Evolutionary conservation across 768 basidiomycete species (phyloP).

Genomic region (Pholiota conissans): DNA sequence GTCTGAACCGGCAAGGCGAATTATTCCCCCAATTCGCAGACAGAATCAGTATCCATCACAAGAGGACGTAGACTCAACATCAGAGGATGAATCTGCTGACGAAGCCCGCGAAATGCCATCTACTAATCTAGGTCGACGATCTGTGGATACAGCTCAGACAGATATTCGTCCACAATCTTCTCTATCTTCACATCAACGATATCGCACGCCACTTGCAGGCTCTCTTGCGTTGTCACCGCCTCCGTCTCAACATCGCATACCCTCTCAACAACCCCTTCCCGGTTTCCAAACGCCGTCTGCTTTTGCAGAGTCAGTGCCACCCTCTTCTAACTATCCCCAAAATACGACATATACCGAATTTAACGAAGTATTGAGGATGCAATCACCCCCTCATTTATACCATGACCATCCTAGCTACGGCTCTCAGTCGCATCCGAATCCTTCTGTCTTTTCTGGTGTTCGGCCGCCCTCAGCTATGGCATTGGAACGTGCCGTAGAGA

Average conservation of each 20-base stretch:
- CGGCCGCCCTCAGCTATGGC: constrained; percentile 50
- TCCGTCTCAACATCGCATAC: constrained; percentile 43
- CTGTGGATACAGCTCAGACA: constrained; percentile 23
- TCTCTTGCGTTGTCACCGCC: constrained; percentile 61
- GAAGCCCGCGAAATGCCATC: constrained; percentile 38
- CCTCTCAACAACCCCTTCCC: constrained; percentile 71
- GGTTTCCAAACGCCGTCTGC: constrained; percentile 73
- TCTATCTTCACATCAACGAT: constrained; percentile 68
- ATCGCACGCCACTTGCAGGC: constrained; percentile 74
- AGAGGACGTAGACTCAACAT: constrained; percentile 35
- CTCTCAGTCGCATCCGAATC: constrained; percentile 30
- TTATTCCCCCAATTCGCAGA: constrained; percentile 4
- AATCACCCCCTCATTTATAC: constrained; percentile 38
- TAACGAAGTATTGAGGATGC: constrained; percentile 38
- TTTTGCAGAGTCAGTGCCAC: constrained; percentile 50
- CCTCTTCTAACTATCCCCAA: constrained; percentile 38
- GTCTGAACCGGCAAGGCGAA: constrained; percentile 41
- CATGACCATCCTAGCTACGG: constrained; percentile 36
- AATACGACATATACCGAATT: constrained; percentile 37
- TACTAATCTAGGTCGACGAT: constrained; percentile 23
- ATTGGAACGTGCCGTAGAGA: constrained; percentile 78
- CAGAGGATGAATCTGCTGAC: constrained; percentile 52
- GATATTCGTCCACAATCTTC: constrained; percentile 72
- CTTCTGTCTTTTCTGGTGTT: constrained; percentile 34
- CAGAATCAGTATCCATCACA: constrained; percentile 15